Conservation (phyloP, 768 basidiomycete species). For the Mycena olivaceomarginata region DNA sequence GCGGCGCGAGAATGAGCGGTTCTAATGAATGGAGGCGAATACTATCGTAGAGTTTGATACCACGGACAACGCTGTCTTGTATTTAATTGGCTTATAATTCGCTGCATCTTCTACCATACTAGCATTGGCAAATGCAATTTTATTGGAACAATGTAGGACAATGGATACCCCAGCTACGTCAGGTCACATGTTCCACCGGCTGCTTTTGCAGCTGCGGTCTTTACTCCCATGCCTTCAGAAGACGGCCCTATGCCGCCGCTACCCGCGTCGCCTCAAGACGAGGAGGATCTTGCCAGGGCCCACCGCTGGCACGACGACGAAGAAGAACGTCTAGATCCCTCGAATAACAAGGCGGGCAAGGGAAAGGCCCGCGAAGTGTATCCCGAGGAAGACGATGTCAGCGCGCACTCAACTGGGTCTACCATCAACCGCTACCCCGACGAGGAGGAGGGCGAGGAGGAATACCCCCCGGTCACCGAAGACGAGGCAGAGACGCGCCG, state of each 20-base stretch:
- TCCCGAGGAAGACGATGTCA: conserved; percentile 18
- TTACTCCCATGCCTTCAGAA: neutral
- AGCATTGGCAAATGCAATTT: neutral
- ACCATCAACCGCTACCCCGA: neutral
- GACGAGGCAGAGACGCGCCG: conserved; percentile 81
- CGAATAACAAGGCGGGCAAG: conserved; percentile 45
- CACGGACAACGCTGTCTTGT: conserved; percentile 39
- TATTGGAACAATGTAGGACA: too few species aligned
- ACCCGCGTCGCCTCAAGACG: conserved; percentile 60
- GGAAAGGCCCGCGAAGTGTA: conserved; percentile 43
- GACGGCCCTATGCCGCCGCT: neutral
- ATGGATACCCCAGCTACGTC: neutral
- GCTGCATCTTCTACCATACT: neutral
- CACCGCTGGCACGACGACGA: conserved; percentile 59
- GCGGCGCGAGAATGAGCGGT: conserved; percentile 45
- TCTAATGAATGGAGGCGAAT: conserved; percentile 15
- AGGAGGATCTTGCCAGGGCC: conserved; percentile 66
- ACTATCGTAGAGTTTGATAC: conserved; percentile 27
- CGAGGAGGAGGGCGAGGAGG: conserved; percentile 44
- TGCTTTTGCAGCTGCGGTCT: neutral
- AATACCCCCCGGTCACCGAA: conserved; percentile 83
- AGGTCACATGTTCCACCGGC: neutral
- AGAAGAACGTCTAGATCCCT: conserved; percentile 48
- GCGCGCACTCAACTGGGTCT: neutral
- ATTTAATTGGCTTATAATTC: conserved; percentile 38